A percentile compares a stretch with the other conserved stretches of the same genome.
Conservation (phyloP, 2,329 filamentous ascomycete genomes). For the Xylariaceae sp. region DNA sequence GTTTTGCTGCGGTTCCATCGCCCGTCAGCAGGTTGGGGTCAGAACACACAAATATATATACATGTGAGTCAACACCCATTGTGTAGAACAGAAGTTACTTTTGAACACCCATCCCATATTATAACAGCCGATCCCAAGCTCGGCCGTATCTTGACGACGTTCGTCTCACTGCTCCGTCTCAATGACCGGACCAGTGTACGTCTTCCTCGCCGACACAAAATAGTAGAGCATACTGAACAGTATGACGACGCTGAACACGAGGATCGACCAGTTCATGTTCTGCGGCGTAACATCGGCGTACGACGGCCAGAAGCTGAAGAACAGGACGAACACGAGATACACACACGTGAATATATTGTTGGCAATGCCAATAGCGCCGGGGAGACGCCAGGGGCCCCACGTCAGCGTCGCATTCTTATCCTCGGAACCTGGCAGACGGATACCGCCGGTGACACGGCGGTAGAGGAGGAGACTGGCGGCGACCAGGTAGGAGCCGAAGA, state of each 20-base stretch:
- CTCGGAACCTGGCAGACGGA: constrained; percentile 12
- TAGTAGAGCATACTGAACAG: constrained; percentile 27
- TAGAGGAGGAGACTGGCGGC: constrained; percentile 18
- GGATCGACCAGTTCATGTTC: constrained; percentile 25
- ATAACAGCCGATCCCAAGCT: no score
- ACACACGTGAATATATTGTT: constrained; percentile 24
- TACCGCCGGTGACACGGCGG: constrained; percentile 20
- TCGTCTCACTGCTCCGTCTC: constrained; percentile 12
- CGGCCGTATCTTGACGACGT: no score
- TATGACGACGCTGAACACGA: constrained; percentile 22
- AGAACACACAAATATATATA: no score
- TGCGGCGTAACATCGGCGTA: constrained; percentile 20
- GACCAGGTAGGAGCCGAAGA: constrained; percentile 25
- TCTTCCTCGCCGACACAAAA: constrained; percentile 22
- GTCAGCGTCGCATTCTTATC: constrained; percentile 15
- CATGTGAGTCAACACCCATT: no score
- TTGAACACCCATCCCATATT: no score
- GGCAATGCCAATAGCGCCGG: constrained; percentile 18
- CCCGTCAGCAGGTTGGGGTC: no score
- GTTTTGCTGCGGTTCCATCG: no score
- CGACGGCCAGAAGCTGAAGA: constrained; percentile 27
- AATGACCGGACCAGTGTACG: constrained; percentile 22
- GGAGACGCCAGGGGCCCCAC: constrained; percentile 25
- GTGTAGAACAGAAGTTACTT: no score
- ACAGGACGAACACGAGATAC: constrained; percentile 22